A percentile compares a stretch with the other conserved stretches of the same genome.
phyloP scores from a whole-genome alignment of 495 filamentous ascomycete species.

The Collariella sp. region DNA sequence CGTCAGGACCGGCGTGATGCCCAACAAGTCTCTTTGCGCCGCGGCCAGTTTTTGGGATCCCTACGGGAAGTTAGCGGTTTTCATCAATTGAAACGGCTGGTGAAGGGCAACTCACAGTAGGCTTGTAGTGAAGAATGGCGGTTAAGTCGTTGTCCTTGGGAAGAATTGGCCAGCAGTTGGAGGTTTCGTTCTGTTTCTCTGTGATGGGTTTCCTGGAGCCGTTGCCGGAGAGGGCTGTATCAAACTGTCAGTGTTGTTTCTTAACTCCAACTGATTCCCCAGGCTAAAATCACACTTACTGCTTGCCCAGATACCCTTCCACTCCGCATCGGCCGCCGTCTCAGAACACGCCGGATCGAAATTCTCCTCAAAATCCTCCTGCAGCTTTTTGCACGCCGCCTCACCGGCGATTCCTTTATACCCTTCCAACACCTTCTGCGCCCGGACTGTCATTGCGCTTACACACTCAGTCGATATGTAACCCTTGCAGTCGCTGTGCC shows the following conservation, averaged over 20 bases:
- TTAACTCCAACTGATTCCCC: no score
- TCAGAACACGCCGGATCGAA: not conserved
- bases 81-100: no score
- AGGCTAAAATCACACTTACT: not conserved
- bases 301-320: not conserved
- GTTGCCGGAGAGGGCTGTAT: not conserved
- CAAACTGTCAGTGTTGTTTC: not conserved
- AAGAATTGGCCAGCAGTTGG: constrained; percentile 5
- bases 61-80: no score
- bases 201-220: not conserved
- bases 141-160: constrained; percentile 1
- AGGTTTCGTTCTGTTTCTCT: not conserved
- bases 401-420: not conserved
- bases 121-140: not conserved
- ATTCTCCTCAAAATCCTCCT: not conserved
- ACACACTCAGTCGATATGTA: not conserved
- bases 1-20: constrained; percentile 4
- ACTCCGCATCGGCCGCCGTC: not conserved
- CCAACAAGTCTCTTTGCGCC: no score
- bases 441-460: not conserved
- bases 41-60: no score
- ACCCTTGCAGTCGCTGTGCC: not conserved
- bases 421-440: constrained; percentile 1
- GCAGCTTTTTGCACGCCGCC: not conserved
- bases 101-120: not conserved